Evolutionary conservation across 2,329 filamentous ascomycete genomes (phyloP).

Genomic region (Parafenestella ontariensis): DNA sequence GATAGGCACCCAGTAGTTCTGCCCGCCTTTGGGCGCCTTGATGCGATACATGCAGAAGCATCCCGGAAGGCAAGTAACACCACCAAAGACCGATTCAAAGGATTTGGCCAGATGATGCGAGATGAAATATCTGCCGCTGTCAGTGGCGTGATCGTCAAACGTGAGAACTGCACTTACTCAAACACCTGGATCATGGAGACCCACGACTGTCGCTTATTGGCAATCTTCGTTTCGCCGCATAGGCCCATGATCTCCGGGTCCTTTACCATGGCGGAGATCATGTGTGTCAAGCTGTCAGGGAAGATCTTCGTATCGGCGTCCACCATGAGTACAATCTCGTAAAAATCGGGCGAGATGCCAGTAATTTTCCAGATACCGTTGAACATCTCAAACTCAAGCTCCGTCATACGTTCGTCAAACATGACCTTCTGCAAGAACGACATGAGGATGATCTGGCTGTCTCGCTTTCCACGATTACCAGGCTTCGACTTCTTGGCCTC

Average conservation of each 20-base stretch:
- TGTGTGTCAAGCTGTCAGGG: constrained; percentile 96
- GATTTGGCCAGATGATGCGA: constrained; percentile 96
- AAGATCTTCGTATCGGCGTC: constrained; percentile 99
- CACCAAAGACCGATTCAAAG: constrained; percentile 97
- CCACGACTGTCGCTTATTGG: constrained; percentile 95
- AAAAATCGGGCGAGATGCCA: constrained; percentile 96
- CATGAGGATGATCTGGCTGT: constrained; percentile 99
- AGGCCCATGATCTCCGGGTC: constrained; percentile 99
- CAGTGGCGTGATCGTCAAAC: constrained; percentile 34
- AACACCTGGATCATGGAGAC: constrained; percentile 99
- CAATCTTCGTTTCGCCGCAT: constrained; percentile 99
- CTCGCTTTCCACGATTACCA: constrained; percentile 96
- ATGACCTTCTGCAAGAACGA: constrained; percentile 99
- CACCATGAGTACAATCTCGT: constrained; percentile 98
- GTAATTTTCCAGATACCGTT: constrained; percentile 99
- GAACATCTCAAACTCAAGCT: constrained; percentile 99
- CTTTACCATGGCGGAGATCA: constrained; percentile 99
- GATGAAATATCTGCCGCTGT: constrained; percentile 77
- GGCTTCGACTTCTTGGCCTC: constrained; percentile 84
- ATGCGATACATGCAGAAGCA: constrained; percentile 99
- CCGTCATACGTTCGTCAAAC: constrained; percentile 99
- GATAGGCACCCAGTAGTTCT: constrained; percentile 99
- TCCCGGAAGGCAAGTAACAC: constrained; percentile 96
- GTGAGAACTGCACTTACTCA: constrained; percentile 63
- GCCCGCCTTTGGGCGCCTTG: constrained; percentile 96